A percentile compares a stretch with the other conserved stretches of the same genome.
These are phyloP conservation scores for Austroboletus niveus DNA, from an alignment of 1,284 basidiomycete genomes.

Conservation along the genomic window DNA sequence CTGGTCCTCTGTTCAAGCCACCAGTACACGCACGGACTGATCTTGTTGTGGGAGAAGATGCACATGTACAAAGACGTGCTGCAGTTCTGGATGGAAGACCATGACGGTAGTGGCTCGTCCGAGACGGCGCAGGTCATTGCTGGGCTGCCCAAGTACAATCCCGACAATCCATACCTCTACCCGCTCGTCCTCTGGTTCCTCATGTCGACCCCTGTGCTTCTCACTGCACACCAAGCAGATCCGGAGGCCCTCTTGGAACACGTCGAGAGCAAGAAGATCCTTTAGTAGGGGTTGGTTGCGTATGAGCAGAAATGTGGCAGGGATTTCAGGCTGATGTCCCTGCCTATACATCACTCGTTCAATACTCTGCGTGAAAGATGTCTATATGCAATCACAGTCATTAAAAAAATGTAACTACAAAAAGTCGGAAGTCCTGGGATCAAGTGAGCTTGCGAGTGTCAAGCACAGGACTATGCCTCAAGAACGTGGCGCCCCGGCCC, in stretches of 20 bases:
- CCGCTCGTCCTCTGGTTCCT: conserved; percentile 89
- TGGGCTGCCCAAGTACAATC: conserved; percentile 75
- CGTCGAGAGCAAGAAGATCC: conserved; percentile 80
- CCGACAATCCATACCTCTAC: conserved; percentile 74
- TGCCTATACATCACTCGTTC: too few species aligned
- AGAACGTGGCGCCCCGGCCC: too few species aligned
- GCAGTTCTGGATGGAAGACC: conserved; percentile 84
- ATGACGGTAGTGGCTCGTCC: conserved; percentile 38
- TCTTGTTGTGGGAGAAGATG: conserved; percentile 89
- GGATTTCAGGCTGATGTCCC: conserved; percentile 2
- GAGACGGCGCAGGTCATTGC: conserved; percentile 60
- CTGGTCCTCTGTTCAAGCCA: too few species aligned
- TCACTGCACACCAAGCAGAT: conserved; percentile 70
- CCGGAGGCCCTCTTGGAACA: conserved; percentile 69
- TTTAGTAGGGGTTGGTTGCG: conserved; percentile 77
- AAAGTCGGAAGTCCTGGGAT: too few species aligned
- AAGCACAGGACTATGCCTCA: too few species aligned
- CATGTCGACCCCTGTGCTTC: conserved; percentile 71
- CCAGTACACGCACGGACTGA: conserved; percentile 81
- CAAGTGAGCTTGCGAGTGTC: too few species aligned
- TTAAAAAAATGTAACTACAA: neutral
- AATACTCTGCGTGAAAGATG: too few species aligned
- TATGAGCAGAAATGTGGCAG: conserved; percentile 16
- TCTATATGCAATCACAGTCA: too few species aligned
- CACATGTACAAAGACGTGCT: conserved; percentile 97